Conservation (phyloP, 192 early-diverging fungal genomes). For the Rhizoclosmatium sp. region DNA sequence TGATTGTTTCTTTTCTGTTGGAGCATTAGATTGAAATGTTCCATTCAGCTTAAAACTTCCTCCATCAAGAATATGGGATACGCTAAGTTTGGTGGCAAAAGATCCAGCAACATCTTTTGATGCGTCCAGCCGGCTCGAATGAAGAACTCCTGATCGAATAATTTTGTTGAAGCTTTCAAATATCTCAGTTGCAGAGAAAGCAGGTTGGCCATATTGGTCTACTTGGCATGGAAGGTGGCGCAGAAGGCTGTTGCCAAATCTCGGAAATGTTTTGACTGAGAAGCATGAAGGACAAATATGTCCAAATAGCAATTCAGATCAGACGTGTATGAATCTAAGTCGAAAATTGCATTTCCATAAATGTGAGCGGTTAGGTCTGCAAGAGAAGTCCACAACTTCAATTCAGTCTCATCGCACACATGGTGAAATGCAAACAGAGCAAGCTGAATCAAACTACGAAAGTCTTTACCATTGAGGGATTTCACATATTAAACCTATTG, state of each 20-base stretch:
- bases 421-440: not conserved
- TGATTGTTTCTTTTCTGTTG: not conserved
- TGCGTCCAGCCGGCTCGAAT: not conserved
- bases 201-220: not conserved
- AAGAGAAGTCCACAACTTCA: not conserved
- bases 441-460: not conserved
- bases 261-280: not conserved
- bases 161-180: slow-evolving; percentile 16
- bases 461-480: not conserved
- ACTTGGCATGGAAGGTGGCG: not conserved
- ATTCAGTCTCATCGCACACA: not conserved
- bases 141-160: not conserved
- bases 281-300: not conserved
- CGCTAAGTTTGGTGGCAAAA: not conserved
- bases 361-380: not conserved
- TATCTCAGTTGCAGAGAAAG: not conserved
- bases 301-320: not conserved
- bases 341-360: not conserved
- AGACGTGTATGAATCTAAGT: not conserved
- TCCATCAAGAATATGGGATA: not conserved
- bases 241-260: not conserved
- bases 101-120: not conserved
- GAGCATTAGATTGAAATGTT: not conserved
- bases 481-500: slow-evolving; percentile 1
- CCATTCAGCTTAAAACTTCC: not conserved